phyloP scores from a whole-genome alignment of 345 rosid species.

The Aquilaria malaccensis region DNA sequence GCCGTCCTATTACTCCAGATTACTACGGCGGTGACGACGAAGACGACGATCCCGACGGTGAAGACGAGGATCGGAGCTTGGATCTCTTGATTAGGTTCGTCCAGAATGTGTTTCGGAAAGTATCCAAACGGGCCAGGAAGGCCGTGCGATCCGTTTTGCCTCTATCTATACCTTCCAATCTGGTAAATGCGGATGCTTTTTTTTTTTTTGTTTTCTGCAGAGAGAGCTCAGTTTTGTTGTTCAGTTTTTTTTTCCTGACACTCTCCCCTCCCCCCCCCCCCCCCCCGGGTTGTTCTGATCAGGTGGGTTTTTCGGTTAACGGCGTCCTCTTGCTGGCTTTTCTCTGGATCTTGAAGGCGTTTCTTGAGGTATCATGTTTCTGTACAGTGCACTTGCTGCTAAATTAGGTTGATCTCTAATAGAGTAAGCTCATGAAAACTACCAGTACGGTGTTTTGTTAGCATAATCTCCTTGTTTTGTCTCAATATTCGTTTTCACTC shows the following conservation, averaged over 20 bases:
- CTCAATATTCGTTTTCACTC: neutral
- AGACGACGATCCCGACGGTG: slow-evolving; percentile 50
- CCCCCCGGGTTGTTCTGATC: neutral
- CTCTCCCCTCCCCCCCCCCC: no score
- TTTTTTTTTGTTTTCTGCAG: no score
- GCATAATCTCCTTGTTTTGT: neutral
- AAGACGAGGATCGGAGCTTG: slow-evolving; percentile 79
- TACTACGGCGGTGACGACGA: slow-evolving; percentile 31
- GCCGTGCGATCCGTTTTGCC: slow-evolving; percentile 87
- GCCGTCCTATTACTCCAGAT: slow-evolving; percentile 51
- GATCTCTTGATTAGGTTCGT: slow-evolving; percentile 69
- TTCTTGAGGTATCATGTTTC: slow-evolving; percentile 65
- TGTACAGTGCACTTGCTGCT: neutral
- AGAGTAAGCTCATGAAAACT: no score
- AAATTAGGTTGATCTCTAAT: neutral
- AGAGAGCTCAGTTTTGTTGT: neutral
- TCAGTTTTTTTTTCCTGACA: no score
- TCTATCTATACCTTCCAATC: slow-evolving; percentile 46
- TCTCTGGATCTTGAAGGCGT: slow-evolving; percentile 85
- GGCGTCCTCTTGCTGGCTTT: slow-evolving; percentile 77
- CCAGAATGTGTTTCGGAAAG: slow-evolving; percentile 59
- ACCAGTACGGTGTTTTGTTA: no score
- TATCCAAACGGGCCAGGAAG: slow-evolving; percentile 70
- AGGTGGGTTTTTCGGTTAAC: slow-evolving; percentile 88
- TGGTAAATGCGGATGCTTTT: slow-evolving; percentile 24